Percentiles rank a stretch among this genome's conserved stretches.
These are phyloP conservation scores for Tulasnella sp. DNA, from an alignment of 768 basidiomycete species.

Conservation along the genomic window DNA sequence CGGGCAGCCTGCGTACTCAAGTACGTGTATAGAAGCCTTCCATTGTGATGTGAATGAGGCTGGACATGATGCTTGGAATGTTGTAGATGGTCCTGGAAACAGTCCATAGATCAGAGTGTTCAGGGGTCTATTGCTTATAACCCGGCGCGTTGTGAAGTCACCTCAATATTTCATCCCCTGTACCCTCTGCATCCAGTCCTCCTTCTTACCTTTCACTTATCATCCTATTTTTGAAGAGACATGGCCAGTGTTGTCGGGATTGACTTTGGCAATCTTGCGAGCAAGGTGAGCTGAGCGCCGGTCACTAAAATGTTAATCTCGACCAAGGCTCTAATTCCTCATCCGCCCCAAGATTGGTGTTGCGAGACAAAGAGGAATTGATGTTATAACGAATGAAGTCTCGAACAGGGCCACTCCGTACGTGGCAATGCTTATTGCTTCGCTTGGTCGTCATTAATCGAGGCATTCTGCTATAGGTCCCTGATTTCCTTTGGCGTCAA, in stretches of 20 bases:
- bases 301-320: slow-evolving; percentile 15
- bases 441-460: not conserved
- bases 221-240: not conserved
- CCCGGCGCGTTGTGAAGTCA: slow-evolving; percentile 8
- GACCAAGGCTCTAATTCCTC: slow-evolving; percentile 5
- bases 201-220: slow-evolving; percentile 11
- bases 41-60: too few species aligned
- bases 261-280: slow-evolving; percentile 83
- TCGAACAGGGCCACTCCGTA: slow-evolving; percentile 95
- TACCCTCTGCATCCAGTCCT: slow-evolving; percentile 1
- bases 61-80: not conserved
- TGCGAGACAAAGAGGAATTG: slow-evolving; percentile 90
- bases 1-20: too few species aligned
- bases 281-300: slow-evolving; percentile 45
- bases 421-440: slow-evolving; percentile 27
- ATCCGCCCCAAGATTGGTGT: slow-evolving; percentile 66
- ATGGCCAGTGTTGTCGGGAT: slow-evolving; percentile 89
- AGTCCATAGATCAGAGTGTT: not conserved
- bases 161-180: not conserved
- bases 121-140: not conserved
- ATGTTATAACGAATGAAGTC: slow-evolving; percentile 97
- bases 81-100: not conserved
- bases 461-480: slow-evolving; percentile 42
- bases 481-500: slow-evolving; percentile 89
- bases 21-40: too few species aligned